Evolutionary conservation across 2,329 filamentous ascomycete species (phyloP).

Genomic region (Ascosphaera acerosa): DNA sequence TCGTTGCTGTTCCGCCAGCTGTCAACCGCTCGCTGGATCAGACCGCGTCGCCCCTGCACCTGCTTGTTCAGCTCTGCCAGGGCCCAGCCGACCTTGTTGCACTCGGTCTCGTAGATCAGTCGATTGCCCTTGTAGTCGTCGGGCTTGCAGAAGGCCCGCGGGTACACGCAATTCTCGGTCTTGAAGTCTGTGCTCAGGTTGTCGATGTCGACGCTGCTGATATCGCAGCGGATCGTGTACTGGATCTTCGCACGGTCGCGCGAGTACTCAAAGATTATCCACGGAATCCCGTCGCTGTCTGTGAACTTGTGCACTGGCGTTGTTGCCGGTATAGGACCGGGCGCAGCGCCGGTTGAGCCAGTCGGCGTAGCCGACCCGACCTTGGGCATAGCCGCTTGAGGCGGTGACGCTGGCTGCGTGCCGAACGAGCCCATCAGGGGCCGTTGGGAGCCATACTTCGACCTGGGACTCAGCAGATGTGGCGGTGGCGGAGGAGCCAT

Average conservation of each 20-base stretch:
- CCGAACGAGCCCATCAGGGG: constrained; percentile 14
- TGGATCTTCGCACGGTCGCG: constrained; percentile 97
- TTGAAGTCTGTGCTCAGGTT: constrained; percentile 73
- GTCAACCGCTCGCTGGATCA: constrained; percentile 92
- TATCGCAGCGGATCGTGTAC: constrained; percentile 93
- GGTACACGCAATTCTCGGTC: constrained; percentile 94
- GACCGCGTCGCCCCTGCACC: constrained; percentile 71
- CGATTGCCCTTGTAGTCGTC: constrained; percentile 93
- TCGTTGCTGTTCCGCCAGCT: constrained; percentile 99
- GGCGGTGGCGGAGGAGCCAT: constrained; percentile 18
- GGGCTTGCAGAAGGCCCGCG: constrained; percentile 78
- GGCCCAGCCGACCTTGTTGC: constrained; percentile 99
- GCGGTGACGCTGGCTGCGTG: constrained; percentile 25
- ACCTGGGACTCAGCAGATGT: constrained; percentile 13
- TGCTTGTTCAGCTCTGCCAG: constrained; percentile 79
- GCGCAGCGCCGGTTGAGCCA: constrained; percentile 71
- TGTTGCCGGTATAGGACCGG: constrained; percentile 87
- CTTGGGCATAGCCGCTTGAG: constrained; percentile 10
- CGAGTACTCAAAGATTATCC: constrained; percentile 97
- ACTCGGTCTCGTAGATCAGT: constrained; percentile 90
- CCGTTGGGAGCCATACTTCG: constrained; percentile 15
- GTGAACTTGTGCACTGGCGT: constrained; percentile 84
- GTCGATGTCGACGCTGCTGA: constrained; percentile 86
- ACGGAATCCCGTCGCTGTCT: constrained; percentile 89
- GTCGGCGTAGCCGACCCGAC: constrained; percentile 23